These are phyloP conservation scores for Leishmania amazonensis DNA, from an alignment of 208 protist species.

Conservation along the genomic window DNA sequence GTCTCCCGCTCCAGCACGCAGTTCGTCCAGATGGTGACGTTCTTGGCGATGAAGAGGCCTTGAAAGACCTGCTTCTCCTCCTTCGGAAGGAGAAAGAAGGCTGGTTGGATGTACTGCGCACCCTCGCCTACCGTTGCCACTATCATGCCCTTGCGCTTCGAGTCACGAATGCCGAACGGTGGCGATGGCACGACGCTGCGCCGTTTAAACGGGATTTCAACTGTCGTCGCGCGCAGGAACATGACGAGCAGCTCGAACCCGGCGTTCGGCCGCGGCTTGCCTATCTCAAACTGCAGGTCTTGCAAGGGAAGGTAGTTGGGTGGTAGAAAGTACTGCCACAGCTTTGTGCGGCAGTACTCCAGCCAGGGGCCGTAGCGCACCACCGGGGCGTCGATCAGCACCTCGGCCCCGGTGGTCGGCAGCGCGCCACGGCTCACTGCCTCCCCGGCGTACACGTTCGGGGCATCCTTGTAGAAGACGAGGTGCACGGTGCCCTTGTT, in stretches of 20 bases:
- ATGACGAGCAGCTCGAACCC: conserved; percentile 83
- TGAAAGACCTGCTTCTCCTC: conserved; percentile 76
- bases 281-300: conserved; percentile 63
- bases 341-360: conserved; percentile 78
- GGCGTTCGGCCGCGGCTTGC: conserved; percentile 65
- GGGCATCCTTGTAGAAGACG: conserved; percentile 76
- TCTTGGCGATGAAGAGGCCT: conserved; percentile 61
- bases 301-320: conserved; percentile 73
- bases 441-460: conserved; percentile 87
- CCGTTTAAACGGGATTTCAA: conserved; percentile 85
- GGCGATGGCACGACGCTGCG: conserved; percentile 67
- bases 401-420: conserved; percentile 72
- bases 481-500: conserved; percentile 70
- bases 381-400: conserved; percentile 72
- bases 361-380: conserved; percentile 85
- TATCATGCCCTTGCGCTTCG: conserved; percentile 64
- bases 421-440: conserved; percentile 48
- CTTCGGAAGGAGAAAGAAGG: conserved; percentile 57
- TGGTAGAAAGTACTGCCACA: conserved; percentile 83
- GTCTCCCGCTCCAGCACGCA: conserved; percentile 65
- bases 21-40: conserved; percentile 73
- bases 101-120: conserved; percentile 84
- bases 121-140: conserved; percentile 58
- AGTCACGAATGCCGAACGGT: conserved; percentile 86
- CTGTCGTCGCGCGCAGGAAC: conserved; percentile 65